Evolutionary conservation across 2,329 filamentous ascomycete genomes (phyloP), one percentile per base, ranked within the genome.

Genomic region (Alternaria sp.): DNA sequence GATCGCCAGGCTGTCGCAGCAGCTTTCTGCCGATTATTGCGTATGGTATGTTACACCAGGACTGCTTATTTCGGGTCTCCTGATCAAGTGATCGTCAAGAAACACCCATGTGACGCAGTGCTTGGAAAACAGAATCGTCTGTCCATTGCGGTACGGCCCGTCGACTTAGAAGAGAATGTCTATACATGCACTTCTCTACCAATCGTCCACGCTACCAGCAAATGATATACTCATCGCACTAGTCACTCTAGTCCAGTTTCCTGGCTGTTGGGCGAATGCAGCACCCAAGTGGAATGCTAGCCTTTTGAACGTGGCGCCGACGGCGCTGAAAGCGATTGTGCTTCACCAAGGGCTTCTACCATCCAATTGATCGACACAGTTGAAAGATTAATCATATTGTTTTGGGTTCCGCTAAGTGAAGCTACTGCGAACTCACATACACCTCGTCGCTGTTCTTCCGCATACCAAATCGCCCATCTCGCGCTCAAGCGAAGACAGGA

Each of bases 141-240:
- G 50, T 65, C 65, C 70, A 64, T 68, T 68, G 62, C 69, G 66
- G 69, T 69, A 64, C 69, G 67, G 65, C 42, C 72, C 69, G 69
- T 60, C 60, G 62, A 54, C 58, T 54, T 56, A 54, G 60, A 62
- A 58, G 41, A 28, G 36, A 37, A n/a, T n/a, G 24, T 28, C 44
- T 49, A 34, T 26, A 39, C 41, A 58, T 26, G 29, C 37, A 51
- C 29, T 36, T 36, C 21, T 31, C 50, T 48, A 26, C 40, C 31
- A 33, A 26, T 28, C 5, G 21, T 49, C 23, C 41, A 28, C 44
- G n/a, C 21, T n/a, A 39, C 26, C 17, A 24, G 49, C 41, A 33
- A 41, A 45, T 54, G 41, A 26, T 37, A 33, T 11, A 7, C 13
- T 42, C 31, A 26, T 44, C 28, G 29, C 37, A 46, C 49, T 51